Percentiles rank a stretch among this genome's conserved stretches.
Evolutionary conservation across 352 stramenopile species (phyloP).

Genomic region (Pythium brachiatum): DNA sequence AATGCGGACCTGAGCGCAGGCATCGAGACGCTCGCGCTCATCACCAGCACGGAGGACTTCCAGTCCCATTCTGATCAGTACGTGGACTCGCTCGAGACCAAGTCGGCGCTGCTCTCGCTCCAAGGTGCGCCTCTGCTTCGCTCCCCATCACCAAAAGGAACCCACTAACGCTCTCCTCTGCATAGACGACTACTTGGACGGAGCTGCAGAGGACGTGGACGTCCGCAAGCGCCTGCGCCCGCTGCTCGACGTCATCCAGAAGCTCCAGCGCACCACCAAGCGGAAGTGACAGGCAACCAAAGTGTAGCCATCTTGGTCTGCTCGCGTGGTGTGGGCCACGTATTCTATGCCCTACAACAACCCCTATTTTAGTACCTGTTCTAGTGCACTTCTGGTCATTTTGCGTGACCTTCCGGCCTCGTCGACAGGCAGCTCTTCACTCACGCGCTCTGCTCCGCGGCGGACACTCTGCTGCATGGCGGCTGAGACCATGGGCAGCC

Average conservation of each 20-base stretch:
- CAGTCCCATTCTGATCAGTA: conserved; percentile 59
- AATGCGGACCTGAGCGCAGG: conserved; percentile 50
- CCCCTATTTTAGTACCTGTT: neutral
- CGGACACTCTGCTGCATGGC: neutral
- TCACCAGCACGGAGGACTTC: conserved; percentile 86
- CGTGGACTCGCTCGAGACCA: conserved; percentile 58
- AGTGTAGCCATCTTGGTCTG: conserved; percentile 4
- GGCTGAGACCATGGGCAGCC: conserved; percentile 26
- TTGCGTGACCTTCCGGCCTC: neutral
- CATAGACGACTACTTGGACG: conserved; percentile 69
- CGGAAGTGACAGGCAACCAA: neutral
- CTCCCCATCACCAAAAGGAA: neutral
- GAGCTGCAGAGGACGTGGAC: conserved; percentile 54
- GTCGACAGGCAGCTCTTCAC: conserved; percentile 1
- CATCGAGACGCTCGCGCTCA: conserved; percentile 63
- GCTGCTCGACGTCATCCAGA: conserved; percentile 57
- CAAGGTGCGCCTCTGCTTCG: conserved; percentile 35
- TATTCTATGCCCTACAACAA: neutral
- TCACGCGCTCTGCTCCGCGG: too few species aligned
- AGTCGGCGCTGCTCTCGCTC: conserved; percentile 48
- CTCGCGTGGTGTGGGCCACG: conserved; percentile 6
- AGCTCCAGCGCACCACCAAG: conserved; percentile 20
- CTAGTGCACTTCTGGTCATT: conserved; percentile 7
- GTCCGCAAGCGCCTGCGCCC: conserved; percentile 71
- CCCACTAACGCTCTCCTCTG: conserved; percentile 2